These are phyloP conservation scores for Guyanaporus albipodus DNA, from an alignment of 768 basidiomycete species.

Conservation along the genomic window DNA sequence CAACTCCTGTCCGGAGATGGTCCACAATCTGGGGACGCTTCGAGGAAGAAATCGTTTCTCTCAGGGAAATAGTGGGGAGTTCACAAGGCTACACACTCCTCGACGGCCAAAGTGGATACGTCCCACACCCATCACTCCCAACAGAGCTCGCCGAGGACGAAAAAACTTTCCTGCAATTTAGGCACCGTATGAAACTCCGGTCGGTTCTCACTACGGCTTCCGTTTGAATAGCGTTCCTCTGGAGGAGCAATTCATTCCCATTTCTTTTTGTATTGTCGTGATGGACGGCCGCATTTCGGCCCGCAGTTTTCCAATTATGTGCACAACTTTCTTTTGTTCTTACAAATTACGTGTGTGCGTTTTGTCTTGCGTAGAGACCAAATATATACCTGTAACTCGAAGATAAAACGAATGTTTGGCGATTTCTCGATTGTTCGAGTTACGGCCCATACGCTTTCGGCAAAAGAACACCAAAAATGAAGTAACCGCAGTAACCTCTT, in stretches of 20 bases:
- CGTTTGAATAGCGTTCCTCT: neutral
- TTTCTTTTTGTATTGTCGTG: neutral
- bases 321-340: too few species aligned
- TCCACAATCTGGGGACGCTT: constrained; percentile 26
- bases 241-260: neutral
- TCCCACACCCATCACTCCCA: constrained; percentile 15
- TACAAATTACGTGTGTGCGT: too few species aligned
- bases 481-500: too few species aligned
- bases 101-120: constrained; percentile 19
- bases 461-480: too few species aligned
- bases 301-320: too few species aligned
- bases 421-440: too few species aligned
- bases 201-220: neutral
- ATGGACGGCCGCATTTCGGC: too few species aligned
- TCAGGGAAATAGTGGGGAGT: constrained; percentile 24
- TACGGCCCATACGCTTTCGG: too few species aligned
- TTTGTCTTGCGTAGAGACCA: too few species aligned
- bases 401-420: too few species aligned
- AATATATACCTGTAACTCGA: too few species aligned
- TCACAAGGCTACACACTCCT: constrained; percentile 24
- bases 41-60: constrained; percentile 18
- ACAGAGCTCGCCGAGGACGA: constrained; percentile 11
- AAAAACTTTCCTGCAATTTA: constrained; percentile 7
- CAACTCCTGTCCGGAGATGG: constrained; percentile 22
- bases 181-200: constrained; percentile 11